Evolutionary conservation across 495 filamentous ascomycete genomes (phyloP).

Genomic region (Neurospora sp.): DNA sequence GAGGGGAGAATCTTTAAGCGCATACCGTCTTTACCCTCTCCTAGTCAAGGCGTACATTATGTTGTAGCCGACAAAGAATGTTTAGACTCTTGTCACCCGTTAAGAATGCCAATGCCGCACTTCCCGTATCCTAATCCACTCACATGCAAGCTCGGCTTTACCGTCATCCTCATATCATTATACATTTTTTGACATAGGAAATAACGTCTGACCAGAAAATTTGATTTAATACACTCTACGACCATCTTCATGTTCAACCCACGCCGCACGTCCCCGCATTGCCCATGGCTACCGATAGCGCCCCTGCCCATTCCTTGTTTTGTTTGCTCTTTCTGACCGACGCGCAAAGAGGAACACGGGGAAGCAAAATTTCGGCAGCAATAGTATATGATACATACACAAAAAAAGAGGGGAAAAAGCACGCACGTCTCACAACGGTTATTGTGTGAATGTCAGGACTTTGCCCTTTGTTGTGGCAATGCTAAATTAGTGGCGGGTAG

Average conservation of each 20-base stretch:
- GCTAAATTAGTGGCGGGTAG: slow-evolving; percentile 23
- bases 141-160: not conserved
- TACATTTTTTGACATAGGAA: not conserved
- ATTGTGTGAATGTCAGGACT: slow-evolving; percentile 1
- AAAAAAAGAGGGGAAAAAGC: slow-evolving; percentile 16
- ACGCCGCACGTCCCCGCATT: not conserved
- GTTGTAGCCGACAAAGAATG: not conserved
- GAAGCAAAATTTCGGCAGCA: slow-evolving; percentile 16
- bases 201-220: slow-evolving; percentile 22
- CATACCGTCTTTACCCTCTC: not conserved
- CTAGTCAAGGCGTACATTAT: not conserved
- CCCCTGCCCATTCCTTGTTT: slow-evolving; percentile 4
- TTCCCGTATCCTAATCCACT: not conserved
- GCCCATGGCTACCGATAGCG: slow-evolving; percentile 1
- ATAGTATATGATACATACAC: slow-evolving; percentile 35
- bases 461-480: slow-evolving; percentile 1
- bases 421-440: not conserved
- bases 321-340: slow-evolving; percentile 22
- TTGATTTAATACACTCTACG: slow-evolving; percentile 29
- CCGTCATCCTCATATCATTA: not conserved
- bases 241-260: slow-evolving; percentile 10
- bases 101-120: not conserved
- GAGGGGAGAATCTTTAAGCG: not conserved
- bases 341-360: slow-evolving; percentile 25
- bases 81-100: not conserved